Evolutionary conservation across 169 alveolate genomes (phyloP).

Genomic region (Theileria parva): DNA sequence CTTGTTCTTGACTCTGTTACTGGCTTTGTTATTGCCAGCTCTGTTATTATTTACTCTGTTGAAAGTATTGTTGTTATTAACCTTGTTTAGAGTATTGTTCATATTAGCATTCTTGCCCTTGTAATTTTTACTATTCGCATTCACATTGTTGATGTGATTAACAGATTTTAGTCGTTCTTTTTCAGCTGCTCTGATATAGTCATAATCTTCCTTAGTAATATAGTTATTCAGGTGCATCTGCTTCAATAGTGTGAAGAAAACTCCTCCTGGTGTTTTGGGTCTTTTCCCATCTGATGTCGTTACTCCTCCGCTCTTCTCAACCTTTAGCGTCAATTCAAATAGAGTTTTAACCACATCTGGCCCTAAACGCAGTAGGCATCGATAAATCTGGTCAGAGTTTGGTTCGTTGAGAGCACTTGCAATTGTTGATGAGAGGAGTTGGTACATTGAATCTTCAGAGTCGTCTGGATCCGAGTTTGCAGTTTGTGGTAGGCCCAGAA

Average conservation of each 20-base stretch:
- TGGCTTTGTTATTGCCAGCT: background rate
- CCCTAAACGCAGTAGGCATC: conserved; percentile 79
- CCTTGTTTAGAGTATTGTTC: conserved; percentile 10
- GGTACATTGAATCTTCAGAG: conserved; percentile 62
- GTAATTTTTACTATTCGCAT: conserved; percentile 32
- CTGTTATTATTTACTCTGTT: background rate
- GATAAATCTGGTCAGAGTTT: conserved; percentile 75
- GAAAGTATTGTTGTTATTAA: background rate
- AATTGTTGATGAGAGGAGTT: conserved; percentile 77
- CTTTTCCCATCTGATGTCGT: conserved; percentile 82
- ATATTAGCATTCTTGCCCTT: conserved; percentile 14
- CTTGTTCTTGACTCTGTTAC: background rate
- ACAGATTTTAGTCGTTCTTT: conserved; percentile 79
- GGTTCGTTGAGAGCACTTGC: conserved; percentile 81
- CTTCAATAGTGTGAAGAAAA: conserved; percentile 81
- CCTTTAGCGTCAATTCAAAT: conserved; percentile 76
- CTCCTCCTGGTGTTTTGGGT: conserved; percentile 86
- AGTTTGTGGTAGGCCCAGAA: background rate
- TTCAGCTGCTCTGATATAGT: conserved; percentile 82
- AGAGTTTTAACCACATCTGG: conserved; percentile 75
- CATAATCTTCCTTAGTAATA: conserved; percentile 81
- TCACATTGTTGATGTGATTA: conserved; percentile 48
- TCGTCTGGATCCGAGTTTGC: background rate
- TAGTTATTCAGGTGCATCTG: conserved; percentile 77
- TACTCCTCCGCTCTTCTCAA: conserved; percentile 85